These are phyloP conservation scores for Purshia tridentata DNA, from an alignment of 306 rosid species.

Conservation along the genomic window DNA sequence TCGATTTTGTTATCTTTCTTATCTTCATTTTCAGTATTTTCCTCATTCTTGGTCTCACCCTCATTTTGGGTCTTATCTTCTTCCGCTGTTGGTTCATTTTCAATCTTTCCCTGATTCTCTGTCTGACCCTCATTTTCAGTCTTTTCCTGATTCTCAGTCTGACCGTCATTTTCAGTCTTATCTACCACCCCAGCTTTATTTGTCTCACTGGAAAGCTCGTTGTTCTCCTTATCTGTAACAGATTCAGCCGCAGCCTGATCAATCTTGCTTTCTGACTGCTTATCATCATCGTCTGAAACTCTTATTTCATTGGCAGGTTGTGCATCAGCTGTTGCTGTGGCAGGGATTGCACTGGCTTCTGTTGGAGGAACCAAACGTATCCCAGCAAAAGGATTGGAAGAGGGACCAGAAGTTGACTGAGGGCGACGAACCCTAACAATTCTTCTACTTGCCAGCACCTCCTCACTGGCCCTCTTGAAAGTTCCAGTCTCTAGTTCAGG, in stretches of 20 bases:
- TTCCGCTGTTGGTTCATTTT: constrained; percentile 5
- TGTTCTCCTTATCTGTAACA: constrained; percentile 31
- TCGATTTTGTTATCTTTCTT: constrained; percentile 47
- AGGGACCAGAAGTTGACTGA: constrained; percentile 46
- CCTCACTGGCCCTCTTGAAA: constrained; percentile 89
- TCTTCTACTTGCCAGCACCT: constrained; percentile 82
- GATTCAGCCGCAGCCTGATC: constrained; percentile 35
- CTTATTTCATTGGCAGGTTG: constrained; percentile 11
- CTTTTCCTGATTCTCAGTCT: constrained; percentile 8
- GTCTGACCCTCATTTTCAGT: constrained; percentile 11
- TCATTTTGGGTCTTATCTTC: constrained; percentile 22
- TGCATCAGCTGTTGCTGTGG: constrained; percentile 41
- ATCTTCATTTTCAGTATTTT: constrained; percentile 36
- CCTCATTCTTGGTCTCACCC: constrained; percentile 8
- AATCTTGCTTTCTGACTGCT: constrained; percentile 39
- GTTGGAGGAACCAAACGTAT: constrained; percentile 55
- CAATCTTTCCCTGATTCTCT: constrained; percentile 26
- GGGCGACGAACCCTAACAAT: constrained; percentile 83
- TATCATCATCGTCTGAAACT: constrained; percentile 31
- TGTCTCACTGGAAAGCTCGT: constrained; percentile 27
- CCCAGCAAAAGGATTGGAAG: constrained; percentile 87
- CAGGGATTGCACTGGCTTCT: constrained; percentile 37
- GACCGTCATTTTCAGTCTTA: constrained; percentile 16
- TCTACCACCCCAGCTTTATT: constrained; percentile 27
- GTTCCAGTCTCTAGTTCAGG: constrained; percentile 67